Conservation (phyloP, 805 yeast genomes). For the Wickerhamiella qilinensis region DNA sequence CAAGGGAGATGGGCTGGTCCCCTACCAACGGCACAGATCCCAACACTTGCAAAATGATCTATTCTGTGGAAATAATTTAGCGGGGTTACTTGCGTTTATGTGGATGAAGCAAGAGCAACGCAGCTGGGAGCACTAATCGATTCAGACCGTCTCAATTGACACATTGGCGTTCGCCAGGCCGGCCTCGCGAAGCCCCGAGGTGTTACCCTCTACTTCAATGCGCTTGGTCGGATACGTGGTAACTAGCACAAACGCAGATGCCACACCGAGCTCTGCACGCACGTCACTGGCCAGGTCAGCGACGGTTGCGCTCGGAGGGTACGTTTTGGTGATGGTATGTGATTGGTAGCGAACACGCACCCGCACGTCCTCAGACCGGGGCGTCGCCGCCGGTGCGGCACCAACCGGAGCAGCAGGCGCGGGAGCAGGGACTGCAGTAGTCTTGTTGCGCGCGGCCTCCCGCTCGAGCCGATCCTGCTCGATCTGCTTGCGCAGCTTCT, state of each 20-base stretch:
- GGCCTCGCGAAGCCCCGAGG: constrained; percentile 17
- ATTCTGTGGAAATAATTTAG: too few relatives aligned
- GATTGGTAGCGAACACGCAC: constrained; percentile 15
- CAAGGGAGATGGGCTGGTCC: too few relatives aligned
- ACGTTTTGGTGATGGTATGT: constrained; percentile 15
- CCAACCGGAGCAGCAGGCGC: constrained; percentile 9
- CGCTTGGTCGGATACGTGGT: constrained; percentile 21
- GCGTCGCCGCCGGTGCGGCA: constrained; percentile 3
- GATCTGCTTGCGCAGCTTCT: constrained; percentile 19
- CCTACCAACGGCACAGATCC: too few relatives aligned
- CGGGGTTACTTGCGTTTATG: too few relatives aligned
- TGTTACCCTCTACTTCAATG: constrained; percentile 12
- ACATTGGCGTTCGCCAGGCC: constrained; percentile 19
- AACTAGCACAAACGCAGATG: constrained; percentile 13
- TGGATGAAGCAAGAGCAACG: too few relatives aligned
- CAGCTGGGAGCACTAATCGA: too few relatives aligned
- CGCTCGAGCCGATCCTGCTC: constrained; percentile 23
- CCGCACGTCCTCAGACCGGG: constrained; percentile 8
- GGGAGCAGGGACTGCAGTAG: constrained; percentile 3
- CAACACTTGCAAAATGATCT: too few relatives aligned
- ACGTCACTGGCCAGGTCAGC: constrained; percentile 17
- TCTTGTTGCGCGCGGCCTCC: constrained; percentile 8
- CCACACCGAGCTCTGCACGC: constrained; percentile 12
- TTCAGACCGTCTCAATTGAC: not conserved
- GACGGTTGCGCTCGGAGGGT: constrained; percentile 16